Conservation (phyloP, 2,329 filamentous ascomycete species). For the Aspergillus uvarum region DNA sequence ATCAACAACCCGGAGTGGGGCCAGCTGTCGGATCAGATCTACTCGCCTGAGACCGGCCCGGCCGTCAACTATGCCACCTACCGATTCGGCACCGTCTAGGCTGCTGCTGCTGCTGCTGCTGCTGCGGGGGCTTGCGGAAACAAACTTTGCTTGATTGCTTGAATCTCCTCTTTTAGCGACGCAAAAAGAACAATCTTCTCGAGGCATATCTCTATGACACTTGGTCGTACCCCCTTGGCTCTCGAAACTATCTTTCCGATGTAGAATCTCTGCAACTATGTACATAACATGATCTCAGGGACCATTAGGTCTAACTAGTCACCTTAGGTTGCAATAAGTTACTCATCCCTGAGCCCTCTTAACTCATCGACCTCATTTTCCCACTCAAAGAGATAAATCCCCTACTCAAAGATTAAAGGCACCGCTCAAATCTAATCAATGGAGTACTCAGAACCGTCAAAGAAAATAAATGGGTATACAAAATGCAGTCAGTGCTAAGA, state of each 20-base stretch:
- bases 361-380: too few species aligned
- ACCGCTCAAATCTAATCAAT: too few species aligned
- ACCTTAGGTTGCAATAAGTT: too few species aligned
- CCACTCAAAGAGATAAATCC: too few species aligned
- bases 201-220: not conserved
- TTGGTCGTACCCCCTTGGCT: not conserved
- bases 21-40: conserved; percentile 50
- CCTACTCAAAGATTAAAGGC: too few species aligned
- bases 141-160: not conserved
- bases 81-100: conserved; percentile 43
- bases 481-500: too few species aligned
- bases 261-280: not conserved
- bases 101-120: not conserved
- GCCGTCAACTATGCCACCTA: conserved; percentile 47
- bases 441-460: too few species aligned
- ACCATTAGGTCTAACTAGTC: not conserved
- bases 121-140: not conserved
- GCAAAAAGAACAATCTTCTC: not conserved
- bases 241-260: not conserved
- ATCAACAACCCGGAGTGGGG: conserved; percentile 92
- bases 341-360: too few species aligned
- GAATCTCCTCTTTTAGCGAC: not conserved
- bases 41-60: conserved; percentile 40
- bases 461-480: not conserved
- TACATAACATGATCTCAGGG: conserved; percentile 1